phyloP scores from a whole-genome alignment of 2,329 filamentous ascomycete species.

The Verticillium nubilum region DNA sequence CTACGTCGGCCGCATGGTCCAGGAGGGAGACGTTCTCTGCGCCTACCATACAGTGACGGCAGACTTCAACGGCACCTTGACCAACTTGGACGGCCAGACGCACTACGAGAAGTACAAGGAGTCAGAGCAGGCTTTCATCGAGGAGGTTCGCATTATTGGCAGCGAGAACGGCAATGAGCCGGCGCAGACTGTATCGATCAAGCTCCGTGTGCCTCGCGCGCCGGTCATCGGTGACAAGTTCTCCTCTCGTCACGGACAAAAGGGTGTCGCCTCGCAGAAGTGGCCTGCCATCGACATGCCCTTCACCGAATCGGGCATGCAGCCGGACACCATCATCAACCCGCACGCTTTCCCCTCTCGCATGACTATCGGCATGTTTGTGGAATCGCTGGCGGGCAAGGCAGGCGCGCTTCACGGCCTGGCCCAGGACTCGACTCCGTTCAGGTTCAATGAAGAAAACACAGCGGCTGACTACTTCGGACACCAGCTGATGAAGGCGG shows the following conservation, averaged over 20 bases:
- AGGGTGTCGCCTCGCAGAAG: constrained; percentile 93
- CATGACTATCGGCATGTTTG: constrained; percentile 99
- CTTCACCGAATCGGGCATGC: constrained; percentile 92
- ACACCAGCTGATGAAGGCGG: constrained; percentile 88
- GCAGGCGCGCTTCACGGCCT: constrained; percentile 88
- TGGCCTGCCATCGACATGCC: constrained; percentile 95
- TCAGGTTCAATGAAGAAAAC: constrained; percentile 88
- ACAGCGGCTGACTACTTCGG: constrained; percentile 94
- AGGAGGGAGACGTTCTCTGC: constrained; percentile 77
- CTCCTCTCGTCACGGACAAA: constrained; percentile 96
- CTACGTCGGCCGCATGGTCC: constrained; percentile 69
- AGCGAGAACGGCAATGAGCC: constrained; percentile 78
- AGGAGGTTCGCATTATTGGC: constrained; percentile 88
- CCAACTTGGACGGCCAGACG: constrained; percentile 81
- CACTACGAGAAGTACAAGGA: constrained; percentile 96
- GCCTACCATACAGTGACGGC: constrained; percentile 85
- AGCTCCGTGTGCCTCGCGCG: constrained; percentile 83
- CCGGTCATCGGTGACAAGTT: constrained; percentile 98
- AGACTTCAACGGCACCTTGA: constrained; percentile 70
- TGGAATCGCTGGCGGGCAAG: constrained; percentile 95
- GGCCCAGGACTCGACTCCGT: constrained; percentile 94
- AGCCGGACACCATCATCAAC: constrained; percentile 98
- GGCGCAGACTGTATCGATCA: constrained; percentile 83
- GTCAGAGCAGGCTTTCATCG: constrained; percentile 77
- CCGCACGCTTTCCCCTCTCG: constrained; percentile 98